A percentile compares a stretch with the other conserved stretches of the same genome.
phyloP scores from a whole-genome alignment of 352 stramenopile species.

The Sclerospora graminicola region DNA sequence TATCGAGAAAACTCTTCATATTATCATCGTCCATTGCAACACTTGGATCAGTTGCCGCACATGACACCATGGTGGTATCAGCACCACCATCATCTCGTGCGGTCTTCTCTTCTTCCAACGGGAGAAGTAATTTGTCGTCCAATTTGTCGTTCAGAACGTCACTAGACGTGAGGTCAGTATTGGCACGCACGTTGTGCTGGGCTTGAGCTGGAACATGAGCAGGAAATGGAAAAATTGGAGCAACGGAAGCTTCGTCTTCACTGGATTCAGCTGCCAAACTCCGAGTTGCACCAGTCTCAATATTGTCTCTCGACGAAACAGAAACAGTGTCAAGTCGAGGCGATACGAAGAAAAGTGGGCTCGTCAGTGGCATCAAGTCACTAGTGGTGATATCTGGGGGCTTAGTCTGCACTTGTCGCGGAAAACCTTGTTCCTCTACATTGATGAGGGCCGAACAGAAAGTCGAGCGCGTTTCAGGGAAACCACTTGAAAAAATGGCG shows the following conservation, averaged over 20 bases:
- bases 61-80: neutral
- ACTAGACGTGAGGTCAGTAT: neutral
- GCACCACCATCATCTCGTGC: constrained; percentile 11
- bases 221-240: constrained; percentile 14
- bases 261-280: constrained; percentile 6
- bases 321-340: constrained; percentile 17
- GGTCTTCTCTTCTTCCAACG: constrained; percentile 16
- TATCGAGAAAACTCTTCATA: constrained; percentile 77
- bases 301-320: constrained; percentile 3
- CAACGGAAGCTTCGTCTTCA: constrained; percentile 2
- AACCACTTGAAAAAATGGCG: constrained; percentile 4
- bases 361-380: constrained; percentile 8
- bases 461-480: constrained; percentile 1
- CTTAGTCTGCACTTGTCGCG: constrained; percentile 11
- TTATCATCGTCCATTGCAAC: constrained; percentile 46
- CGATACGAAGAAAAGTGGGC: constrained; percentile 10
- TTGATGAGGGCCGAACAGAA: constrained; percentile 6
- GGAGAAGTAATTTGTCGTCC: constrained; percentile 5
- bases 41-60: constrained; percentile 7
- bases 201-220: constrained; percentile 8
- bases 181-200: constrained; percentile 1
- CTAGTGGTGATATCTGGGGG: constrained; percentile 3
- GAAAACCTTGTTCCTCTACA: constrained; percentile 6
- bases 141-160: constrained; percentile 2
- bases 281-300: constrained; percentile 3